Conservation (phyloP, 768 basidiomycete species). For the Hygrocybe punicea region DNA sequence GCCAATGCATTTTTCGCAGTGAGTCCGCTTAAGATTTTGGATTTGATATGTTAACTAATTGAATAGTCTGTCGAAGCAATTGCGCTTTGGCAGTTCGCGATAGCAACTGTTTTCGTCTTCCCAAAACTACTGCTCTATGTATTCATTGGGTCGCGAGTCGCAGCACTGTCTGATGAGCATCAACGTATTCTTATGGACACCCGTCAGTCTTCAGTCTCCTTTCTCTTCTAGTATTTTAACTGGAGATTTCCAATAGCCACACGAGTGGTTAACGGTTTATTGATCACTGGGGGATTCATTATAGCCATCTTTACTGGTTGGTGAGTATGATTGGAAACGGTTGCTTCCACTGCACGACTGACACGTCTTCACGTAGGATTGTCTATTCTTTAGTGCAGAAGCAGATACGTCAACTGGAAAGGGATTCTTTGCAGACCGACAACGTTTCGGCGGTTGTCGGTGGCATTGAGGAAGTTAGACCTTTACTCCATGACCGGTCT, state of each 20-base stretch:
- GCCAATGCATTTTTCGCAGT: constrained; percentile 79
- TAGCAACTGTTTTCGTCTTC: constrained; percentile 67
- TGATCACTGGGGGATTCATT: constrained; percentile 58
- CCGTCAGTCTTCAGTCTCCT: constrained; percentile 39
- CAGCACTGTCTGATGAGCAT: constrained; percentile 70
- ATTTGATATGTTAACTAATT: constrained; percentile 1
- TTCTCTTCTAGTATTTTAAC: constrained; percentile 3
- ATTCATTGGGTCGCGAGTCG: constrained; percentile 76
- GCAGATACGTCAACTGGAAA: constrained; percentile 53
- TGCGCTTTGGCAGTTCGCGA: constrained; percentile 67
- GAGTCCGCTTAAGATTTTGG: constrained; percentile 26
- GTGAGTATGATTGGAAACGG: constrained; percentile 42
- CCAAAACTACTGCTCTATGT: constrained; percentile 72
- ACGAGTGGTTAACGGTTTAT: constrained; percentile 58
- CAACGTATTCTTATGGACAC: constrained; percentile 73
- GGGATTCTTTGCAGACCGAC: constrained; percentile 57
- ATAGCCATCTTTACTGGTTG: constrained; percentile 61
- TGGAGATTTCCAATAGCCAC: constrained; percentile 41
- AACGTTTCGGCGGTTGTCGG: constrained; percentile 42
- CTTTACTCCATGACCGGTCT: too few species aligned
- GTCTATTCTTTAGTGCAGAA: constrained; percentile 63
- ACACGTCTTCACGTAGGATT: constrained; percentile 39
- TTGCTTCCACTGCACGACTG: neutral
- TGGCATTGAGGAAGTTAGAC: neutral
- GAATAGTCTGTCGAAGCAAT: constrained; percentile 70